These are phyloP conservation scores for Hypocrella siamensis DNA, from an alignment of 2,329 filamentous ascomycete species.

Conservation along the genomic window DNA sequence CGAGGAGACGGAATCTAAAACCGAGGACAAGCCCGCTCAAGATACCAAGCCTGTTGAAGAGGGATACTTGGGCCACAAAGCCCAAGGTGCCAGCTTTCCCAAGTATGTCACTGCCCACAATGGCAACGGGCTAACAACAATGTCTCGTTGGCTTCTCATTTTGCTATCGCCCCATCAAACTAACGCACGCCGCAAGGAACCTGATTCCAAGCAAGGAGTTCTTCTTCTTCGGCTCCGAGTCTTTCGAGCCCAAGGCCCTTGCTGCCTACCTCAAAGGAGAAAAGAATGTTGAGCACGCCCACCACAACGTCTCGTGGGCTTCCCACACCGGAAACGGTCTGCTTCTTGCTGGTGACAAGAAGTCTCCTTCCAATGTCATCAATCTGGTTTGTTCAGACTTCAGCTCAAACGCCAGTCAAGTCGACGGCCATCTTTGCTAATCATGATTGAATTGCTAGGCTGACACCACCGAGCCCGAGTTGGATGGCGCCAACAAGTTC, in stretches of 20 bases:
- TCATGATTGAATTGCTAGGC: conserved; percentile 22
- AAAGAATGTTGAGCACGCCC: conserved; percentile 61
- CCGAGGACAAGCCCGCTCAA: conserved; percentile 25
- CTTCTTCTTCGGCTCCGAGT: conserved; percentile 71
- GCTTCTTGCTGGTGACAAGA: conserved; percentile 81
- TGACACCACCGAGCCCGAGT: conserved; percentile 53
- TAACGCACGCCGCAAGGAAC: conserved; percentile 40
- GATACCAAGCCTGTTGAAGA: conserved; percentile 61
- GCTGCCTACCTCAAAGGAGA: conserved; percentile 69
- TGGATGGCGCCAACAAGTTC: conserved; percentile 70
- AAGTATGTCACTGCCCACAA: conserved; percentile 48
- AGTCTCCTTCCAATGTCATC: conserved; percentile 64
- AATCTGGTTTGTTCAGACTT: conserved; percentile 50
- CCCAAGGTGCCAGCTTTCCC: conserved; percentile 61
- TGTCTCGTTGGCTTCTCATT: too few relatives aligned
- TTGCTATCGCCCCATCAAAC: too few relatives aligned
- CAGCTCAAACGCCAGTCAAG: too few relatives aligned
- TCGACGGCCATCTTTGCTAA: not conserved
- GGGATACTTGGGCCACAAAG: conserved; percentile 81
- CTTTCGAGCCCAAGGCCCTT: conserved; percentile 60
- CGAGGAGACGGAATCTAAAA: conserved; percentile 21
- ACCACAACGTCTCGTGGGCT: conserved; percentile 77
- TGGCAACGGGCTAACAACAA: too few relatives aligned
- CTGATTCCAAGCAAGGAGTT: conserved; percentile 84
- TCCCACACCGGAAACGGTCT: conserved; percentile 90